Evolutionary conservation across 2,329 filamentous ascomycete species (phyloP).

Genomic region (Scedosporium boydii): DNA sequence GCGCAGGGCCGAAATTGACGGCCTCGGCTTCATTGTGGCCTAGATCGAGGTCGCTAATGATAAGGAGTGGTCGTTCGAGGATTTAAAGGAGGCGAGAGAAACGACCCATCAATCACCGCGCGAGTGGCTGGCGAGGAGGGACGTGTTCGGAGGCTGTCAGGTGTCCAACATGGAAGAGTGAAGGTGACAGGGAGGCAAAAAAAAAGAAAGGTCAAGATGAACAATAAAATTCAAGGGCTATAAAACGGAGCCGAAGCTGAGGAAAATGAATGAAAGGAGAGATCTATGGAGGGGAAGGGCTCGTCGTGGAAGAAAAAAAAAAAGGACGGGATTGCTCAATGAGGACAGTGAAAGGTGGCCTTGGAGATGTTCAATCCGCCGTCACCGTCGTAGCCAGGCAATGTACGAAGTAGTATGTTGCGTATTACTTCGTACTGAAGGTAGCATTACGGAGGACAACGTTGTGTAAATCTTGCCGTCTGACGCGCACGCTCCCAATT

Average conservation of each 20-base stretch:
- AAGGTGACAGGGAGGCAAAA: neutral
- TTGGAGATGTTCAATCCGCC: neutral
- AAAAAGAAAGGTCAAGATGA: neutral
- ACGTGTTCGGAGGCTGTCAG: neutral
- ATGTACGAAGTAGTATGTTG: too few relatives aligned
- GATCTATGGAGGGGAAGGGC: neutral
- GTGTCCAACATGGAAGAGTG: neutral
- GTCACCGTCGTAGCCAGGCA: neutral
- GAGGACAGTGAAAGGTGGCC: conserved; percentile 2
- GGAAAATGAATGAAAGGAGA: neutral
- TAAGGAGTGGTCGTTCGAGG: neutral
- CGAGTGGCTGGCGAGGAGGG: neutral
- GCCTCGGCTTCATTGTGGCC: conserved; percentile 14
- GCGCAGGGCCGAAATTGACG: conserved; percentile 9
- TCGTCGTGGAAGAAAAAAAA: neutral
- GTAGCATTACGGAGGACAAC: neutral
- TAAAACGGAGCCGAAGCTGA: neutral
- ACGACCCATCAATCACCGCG: neutral
- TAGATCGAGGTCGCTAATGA: neutral
- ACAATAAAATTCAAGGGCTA: neutral
- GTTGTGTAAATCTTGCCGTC: too few relatives aligned
- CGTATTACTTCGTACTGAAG: too few relatives aligned
- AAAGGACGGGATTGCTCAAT: neutral
- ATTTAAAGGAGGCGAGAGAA: conserved; percentile 2
- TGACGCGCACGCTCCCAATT: too few relatives aligned